Evolutionary conservation across 2,329 filamentous ascomycete genomes (phyloP).

Genomic region (Cladophialophora bantiana): DNA sequence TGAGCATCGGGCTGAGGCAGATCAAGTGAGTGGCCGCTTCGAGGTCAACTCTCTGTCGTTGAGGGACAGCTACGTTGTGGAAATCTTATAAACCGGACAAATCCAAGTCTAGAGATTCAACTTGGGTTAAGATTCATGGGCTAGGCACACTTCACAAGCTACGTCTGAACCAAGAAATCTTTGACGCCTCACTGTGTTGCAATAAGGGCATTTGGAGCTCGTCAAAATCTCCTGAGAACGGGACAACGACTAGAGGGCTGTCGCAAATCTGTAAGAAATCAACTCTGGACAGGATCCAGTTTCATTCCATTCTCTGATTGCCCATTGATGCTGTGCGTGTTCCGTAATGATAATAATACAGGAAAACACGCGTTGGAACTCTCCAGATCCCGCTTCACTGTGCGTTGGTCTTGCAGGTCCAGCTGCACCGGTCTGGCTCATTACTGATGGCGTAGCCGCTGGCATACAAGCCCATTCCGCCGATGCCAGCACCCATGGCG

Average conservation of each 20-base stretch:
- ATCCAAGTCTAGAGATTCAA: not conserved
- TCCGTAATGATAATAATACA: not conserved
- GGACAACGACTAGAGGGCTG: not conserved
- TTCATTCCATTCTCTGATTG: not conserved
- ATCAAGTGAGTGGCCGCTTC: not conserved
- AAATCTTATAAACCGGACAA: not conserved
- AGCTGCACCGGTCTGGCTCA: constrained; percentile 46
- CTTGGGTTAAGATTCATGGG: not conserved
- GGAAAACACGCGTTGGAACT: not conserved
- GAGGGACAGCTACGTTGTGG: not conserved
- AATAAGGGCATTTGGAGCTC: not conserved
- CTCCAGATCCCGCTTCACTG: constrained; percentile 6
- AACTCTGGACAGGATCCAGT: not conserved
- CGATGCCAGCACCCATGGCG: constrained; percentile 36
- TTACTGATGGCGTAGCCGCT: constrained; percentile 50
- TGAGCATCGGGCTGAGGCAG: not conserved
- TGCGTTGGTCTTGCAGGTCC: constrained; percentile 50
- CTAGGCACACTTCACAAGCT: not conserved
- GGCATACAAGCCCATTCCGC: constrained; percentile 52
- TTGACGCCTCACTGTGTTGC: not conserved
- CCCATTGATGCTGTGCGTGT: not conserved
- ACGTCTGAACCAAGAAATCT: not conserved
- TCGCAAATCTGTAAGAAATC: not conserved
- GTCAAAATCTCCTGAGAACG: too few species aligned
- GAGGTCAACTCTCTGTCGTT: not conserved